These are phyloP conservation scores for Ogataea trehalophila DNA, from an alignment of 805 yeast genomes.

Conservation along the genomic window DNA sequence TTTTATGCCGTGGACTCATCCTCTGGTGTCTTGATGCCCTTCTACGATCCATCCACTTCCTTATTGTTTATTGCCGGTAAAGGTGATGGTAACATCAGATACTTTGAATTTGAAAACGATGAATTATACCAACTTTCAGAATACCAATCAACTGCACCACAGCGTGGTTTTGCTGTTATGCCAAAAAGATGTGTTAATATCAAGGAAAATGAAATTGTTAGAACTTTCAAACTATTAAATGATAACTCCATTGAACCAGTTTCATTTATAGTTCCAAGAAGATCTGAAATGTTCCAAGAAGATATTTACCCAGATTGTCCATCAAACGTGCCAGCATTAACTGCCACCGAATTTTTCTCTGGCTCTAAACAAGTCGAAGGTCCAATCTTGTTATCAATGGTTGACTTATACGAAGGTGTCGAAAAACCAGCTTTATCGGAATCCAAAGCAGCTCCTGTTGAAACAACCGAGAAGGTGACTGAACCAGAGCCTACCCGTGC, in stretches of 20 bases:
- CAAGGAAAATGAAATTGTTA: constrained; percentile 78
- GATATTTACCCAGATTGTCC: constrained; percentile 94
- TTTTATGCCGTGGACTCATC: constrained; percentile 82
- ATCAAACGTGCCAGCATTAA: constrained; percentile 68
- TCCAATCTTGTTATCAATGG: constrained; percentile 75
- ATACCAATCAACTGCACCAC: constrained; percentile 84
- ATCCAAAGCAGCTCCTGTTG: constrained; percentile 31
- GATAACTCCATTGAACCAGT: constrained; percentile 85
- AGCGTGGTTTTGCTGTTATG: constrained; percentile 89
- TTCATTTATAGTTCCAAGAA: constrained; percentile 90
- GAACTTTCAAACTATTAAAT: constrained; percentile 80
- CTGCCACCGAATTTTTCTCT: constrained; percentile 71
- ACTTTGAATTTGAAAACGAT: constrained; percentile 85
- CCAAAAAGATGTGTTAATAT: constrained; percentile 80
- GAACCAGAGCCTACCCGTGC: constrained; percentile 11
- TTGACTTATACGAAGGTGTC: constrained; percentile 72
- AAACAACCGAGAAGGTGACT: constrained; percentile 15
- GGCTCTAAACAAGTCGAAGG: constrained; percentile 74
- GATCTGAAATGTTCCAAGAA: constrained; percentile 85
- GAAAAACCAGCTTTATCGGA: constrained; percentile 47
- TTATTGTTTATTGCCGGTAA: constrained; percentile 90
- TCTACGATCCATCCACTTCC: constrained; percentile 75
- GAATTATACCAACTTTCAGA: constrained; percentile 82
- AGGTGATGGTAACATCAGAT: constrained; percentile 96
- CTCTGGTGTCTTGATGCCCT: constrained; percentile 91